Base-by-base conservation (phyloP, 495 filamentous ascomycete genomes). In the Astrothelium macrocarpum region DNA sequence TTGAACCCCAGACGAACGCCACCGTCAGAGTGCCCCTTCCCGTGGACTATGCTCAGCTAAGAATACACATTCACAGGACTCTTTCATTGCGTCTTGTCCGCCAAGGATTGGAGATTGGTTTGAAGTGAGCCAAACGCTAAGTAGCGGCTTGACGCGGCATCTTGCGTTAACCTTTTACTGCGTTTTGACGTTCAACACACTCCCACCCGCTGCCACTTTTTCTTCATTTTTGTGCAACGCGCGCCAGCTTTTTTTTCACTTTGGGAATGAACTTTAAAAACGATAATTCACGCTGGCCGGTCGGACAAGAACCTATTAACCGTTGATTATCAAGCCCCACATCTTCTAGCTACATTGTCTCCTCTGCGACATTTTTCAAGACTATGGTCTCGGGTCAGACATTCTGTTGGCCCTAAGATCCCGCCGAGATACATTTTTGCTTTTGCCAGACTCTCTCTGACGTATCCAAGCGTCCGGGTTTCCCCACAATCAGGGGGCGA, bases 191-290 rank as follows among this genome's bases (percentile, higher is more conserved):
- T 56, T 26, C 23, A 25, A 29, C 29, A 29, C 20, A n/a, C 20
- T 5, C 11, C 12, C 25, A 28, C 9, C 49, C 23, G 7, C 7
- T 5, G 12, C 25, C 45, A 29, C 29, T 56, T 29, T 56, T 29
- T 29, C 25, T 16, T 29, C 34, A 39, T 14, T 25, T 29, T 56
- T 25, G 49, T 56, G 49, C 12, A 49, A 25, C 49, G 2, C 9
- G 10, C 11, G 23, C 5, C 49, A 60, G 49, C 25, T 9, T 2
- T 49, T 29, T 34, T 2, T 49, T 29, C 28, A 32, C n/a, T 45
- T 62, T 66, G 68, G 70, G 69, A 32, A 74, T 74, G 72, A 74
- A 74, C 67, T 74, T 74, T 66, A 74, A 73, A 65, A 69, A 71
- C 66, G 60, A 70, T 64, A 66, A 46, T 49, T 73, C 69, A 46